Conservation (phyloP, 192 early-diverging fungal species). For the Linnemannia exigua region DNA sequence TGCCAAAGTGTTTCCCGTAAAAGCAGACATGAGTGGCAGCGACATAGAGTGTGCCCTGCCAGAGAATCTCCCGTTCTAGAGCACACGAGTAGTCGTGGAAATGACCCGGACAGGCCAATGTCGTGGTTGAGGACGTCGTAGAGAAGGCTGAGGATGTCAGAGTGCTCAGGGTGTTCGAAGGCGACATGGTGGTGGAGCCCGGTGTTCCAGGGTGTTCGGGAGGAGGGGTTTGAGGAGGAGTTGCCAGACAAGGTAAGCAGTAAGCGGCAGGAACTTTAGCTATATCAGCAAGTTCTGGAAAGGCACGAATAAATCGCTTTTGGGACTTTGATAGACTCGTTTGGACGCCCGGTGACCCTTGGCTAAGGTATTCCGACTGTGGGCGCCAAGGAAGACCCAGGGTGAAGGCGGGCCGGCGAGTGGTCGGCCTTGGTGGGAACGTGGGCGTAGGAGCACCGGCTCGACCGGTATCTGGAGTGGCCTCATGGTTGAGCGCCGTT, state of each 20-base stretch:
- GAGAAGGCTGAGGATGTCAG: slow-evolving; percentile 6
- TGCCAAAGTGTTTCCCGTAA: slow-evolving; percentile 69
- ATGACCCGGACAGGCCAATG: slow-evolving; percentile 20
- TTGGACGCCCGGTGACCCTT: neutral
- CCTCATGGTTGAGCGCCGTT: neutral
- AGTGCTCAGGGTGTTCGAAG: slow-evolving; percentile 15
- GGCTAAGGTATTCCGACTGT: slow-evolving; percentile 26
- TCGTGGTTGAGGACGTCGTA: neutral
- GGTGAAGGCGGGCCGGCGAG: slow-evolving; percentile 15
- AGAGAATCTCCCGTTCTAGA: slow-evolving; percentile 68
- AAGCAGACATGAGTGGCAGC: slow-evolving; percentile 66
- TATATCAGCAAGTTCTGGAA: slow-evolving; percentile 36
- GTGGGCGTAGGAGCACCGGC: neutral
- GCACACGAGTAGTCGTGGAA: slow-evolving; percentile 59
- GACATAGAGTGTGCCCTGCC: slow-evolving; percentile 67
- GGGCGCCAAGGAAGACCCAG: slow-evolving; percentile 35
- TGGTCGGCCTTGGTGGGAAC: neutral
- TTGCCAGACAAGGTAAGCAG: slow-evolving; percentile 25
- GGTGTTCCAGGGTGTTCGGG: neutral
- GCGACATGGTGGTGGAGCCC: neutral
- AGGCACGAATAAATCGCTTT: slow-evolving; percentile 15
- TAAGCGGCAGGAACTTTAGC: slow-evolving; percentile 17
- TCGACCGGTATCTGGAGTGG: neutral
- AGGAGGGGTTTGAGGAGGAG: slow-evolving; percentile 28
- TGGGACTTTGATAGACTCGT: slow-evolving; percentile 17